Conservation (phyloP, 139 green algal genomes). For the Nannochloris sp. region DNA sequence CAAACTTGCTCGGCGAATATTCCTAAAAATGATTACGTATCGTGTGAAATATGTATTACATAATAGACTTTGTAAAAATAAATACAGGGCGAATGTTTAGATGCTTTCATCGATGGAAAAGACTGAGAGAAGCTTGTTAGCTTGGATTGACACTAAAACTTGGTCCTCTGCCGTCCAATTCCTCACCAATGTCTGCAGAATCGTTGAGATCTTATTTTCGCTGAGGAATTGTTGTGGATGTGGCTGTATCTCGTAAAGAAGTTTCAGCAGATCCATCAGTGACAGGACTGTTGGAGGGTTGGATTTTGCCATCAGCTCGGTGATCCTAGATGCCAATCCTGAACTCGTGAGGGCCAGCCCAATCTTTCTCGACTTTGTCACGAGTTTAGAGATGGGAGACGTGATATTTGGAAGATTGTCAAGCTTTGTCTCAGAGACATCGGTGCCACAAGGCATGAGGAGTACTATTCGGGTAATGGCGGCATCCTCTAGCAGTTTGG, state of each 20-base stretch:
- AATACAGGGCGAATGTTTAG: too few species aligned
- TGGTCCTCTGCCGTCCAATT: conserved; percentile 3
- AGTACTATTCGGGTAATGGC: conserved; percentile 42
- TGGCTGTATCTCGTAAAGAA: conserved; percentile 66
- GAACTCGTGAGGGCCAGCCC: conserved; percentile 18
- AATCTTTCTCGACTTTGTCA: conserved; percentile 25
- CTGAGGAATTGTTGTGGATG: conserved; percentile 70
- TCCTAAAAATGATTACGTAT: not conserved
- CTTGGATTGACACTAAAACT: conserved; percentile 42
- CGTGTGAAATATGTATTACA: not conserved
- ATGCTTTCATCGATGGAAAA: too few species aligned
- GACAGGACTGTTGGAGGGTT: conserved; percentile 14
- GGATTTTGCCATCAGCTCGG: conserved; percentile 32
- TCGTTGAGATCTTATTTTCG: conserved; percentile 39
- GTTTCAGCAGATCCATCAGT: conserved; percentile 48
- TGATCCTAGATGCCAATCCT: conserved; percentile 25
- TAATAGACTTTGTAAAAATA: too few species aligned
- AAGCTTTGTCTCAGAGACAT: conserved; percentile 9
- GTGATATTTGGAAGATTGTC: conserved; percentile 31
- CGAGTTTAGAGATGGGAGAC: conserved; percentile 23
- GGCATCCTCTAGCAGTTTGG: conserved; percentile 38
- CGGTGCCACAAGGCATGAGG: conserved; percentile 27
- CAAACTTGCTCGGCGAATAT: conserved; percentile 26
- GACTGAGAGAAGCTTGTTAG: conserved; percentile 47
- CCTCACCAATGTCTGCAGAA: conserved; percentile 30